phyloP scores from a whole-genome alignment of 345 rosid genomes.

The Ceriops zippeliana region DNA sequence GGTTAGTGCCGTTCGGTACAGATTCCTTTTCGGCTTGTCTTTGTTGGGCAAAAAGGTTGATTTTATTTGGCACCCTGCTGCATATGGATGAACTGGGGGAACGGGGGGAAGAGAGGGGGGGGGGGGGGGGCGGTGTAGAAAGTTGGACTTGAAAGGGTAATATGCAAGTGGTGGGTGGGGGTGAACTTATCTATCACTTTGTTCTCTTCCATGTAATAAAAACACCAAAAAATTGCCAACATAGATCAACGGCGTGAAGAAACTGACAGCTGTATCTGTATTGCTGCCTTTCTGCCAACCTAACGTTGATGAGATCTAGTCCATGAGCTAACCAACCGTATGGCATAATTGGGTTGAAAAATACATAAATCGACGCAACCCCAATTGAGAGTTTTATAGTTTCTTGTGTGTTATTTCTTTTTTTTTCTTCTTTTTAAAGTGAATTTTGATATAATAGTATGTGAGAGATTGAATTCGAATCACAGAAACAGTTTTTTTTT shows the following conservation, averaged over 20 bases:
- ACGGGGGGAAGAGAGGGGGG: no score
- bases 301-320: conserved; percentile 18
- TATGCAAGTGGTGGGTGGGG: conserved; percentile 39
- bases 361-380: no score
- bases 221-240: neutral
- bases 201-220: conserved; percentile 17
- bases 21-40: conserved; percentile 20
- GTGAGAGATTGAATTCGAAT: no score
- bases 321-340: conserved; percentile 28
- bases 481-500: no score
- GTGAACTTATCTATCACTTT: neutral
- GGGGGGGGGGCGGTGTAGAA: conserved; percentile 25
- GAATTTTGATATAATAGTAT: no score
- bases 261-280: conserved; percentile 27
- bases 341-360: neutral
- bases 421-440: no score
- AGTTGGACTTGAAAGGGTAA: neutral
- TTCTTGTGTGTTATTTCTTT: no score
- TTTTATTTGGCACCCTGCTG: conserved; percentile 13
- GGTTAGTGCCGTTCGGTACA: no score
- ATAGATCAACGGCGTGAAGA: conserved; percentile 23
- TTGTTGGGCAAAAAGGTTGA: neutral
- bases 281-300: conserved; percentile 38
- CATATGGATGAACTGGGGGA: conserved; percentile 54
- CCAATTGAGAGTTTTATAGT: no score